Evolutionary conservation across 768 basidiomycete genomes (phyloP), one percentile per base, ranked within the genome.

Genomic region (Artomyces pyxidatus): DNA sequence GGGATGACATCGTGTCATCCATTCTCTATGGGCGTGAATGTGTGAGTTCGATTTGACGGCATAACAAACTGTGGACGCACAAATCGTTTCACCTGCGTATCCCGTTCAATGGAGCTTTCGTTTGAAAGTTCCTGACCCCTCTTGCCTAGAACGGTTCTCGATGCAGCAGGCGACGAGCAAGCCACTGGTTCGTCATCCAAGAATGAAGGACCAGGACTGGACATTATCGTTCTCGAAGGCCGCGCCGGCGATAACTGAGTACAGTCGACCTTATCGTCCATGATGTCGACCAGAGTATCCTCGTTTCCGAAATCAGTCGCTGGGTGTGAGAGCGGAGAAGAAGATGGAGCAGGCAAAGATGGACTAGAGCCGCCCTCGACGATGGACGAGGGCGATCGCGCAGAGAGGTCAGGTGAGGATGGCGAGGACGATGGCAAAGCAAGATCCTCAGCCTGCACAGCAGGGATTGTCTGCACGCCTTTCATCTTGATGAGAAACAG

Each of bases 1-100:
- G 50, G 4, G 56, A 57, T 0, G 57, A 53, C 38, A 45, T 51
- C n/a, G 48, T 48, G 11, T 49, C 48, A 12, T 48, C 48, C 39
- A 50, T 27, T 49, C 57, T 51, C 60, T 62, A 25, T 26, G 12
- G 22, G n/a, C 21, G 21, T 30, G 19, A 10, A 17, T 32, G 21
- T 5, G 29, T 21, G 4, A 25, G 17, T 14, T 14, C 11, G 1
- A 26, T 23, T 16, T 3, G 12, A n/a, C 11, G 41, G 10, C 27
- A 14, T 22, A 25, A n/a, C 11, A 6, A n/a, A 23, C n/a, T n/a
- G n/a, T n/a, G n/a, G 26, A 30, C 48, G 26, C 28, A 56, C 54
- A 17, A 50, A 32, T 35, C 54, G 48, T 47, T 56, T 56, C 17
- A 44, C 37, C 40, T 21, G 40, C 16, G 40, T 42, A 42, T 42